Evolutionary conservation across 148 eudicot genomes (phyloP).

Genomic region (Rheum nobile): DNA sequence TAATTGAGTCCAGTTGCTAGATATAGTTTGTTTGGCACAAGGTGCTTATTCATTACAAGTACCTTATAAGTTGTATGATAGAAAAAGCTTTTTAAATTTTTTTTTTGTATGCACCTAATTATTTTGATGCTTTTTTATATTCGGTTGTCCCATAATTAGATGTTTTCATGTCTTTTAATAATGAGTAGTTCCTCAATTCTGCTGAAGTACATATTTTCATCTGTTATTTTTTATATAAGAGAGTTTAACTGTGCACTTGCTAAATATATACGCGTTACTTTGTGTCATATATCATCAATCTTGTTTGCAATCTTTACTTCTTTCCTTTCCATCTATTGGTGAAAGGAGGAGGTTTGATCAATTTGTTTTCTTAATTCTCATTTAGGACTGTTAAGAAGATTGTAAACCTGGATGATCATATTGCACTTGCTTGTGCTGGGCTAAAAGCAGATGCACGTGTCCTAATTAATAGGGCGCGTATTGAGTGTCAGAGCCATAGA

Average conservation of each 20-base stretch:
- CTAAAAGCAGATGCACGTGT: slow-evolving; percentile 99
- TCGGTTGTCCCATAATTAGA: not conserved
- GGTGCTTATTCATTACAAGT: not conserved
- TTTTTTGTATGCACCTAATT: not conserved
- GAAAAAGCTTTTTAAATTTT: not conserved
- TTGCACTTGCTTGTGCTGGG: slow-evolving; percentile 97
- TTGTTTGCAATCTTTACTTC: not conserved
- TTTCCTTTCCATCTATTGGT: not conserved
- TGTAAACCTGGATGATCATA: slow-evolving; percentile 79
- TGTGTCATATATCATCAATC: no score
- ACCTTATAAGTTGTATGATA: not conserved
- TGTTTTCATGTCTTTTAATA: not conserved
- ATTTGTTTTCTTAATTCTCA: slow-evolving; percentile 9
- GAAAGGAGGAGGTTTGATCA: not conserved
- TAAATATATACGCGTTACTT: not conserved
- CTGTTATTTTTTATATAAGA: not conserved
- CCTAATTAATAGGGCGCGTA: slow-evolving; percentile 81
- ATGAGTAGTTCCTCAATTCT: not conserved
- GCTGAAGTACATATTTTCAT: not conserved
- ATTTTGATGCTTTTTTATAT: not conserved
- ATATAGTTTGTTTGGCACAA: not conserved
- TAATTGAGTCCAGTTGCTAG: not conserved
- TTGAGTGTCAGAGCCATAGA: slow-evolving; percentile 93
- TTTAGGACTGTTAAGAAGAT: slow-evolving; percentile 89
- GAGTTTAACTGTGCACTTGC: not conserved